Base-by-base conservation (phyloP, 305 asterid genomes). In the Euphrasia arctica region DNA sequence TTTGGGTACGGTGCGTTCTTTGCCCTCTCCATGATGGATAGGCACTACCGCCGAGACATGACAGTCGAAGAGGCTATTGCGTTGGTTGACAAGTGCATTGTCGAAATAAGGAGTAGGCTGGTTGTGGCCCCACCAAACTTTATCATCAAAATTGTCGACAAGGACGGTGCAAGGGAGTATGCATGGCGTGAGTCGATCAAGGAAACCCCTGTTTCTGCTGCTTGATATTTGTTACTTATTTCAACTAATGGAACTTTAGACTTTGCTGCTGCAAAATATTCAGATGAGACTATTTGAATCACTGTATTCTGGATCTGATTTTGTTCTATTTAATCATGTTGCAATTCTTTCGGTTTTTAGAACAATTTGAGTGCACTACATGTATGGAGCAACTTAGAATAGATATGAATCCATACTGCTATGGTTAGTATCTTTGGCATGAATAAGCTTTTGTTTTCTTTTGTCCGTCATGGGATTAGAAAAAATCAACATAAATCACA, bases 71-170 rank as follows among this genome's bases (percentile, higher is more conserved):
- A 90, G 75, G 98, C 97, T 27, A 70, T 87, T 39, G 91, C 80
- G 50, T 72, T 90, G 83, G 96, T 82, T 1, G 98, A 92, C 64
- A 81, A 87, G 77, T 72, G 82, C 86, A 81, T 92, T 11, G 13
- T 75, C 8, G 98, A 92, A 62, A 92, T 92, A 9, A 81, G 97
- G 22, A 84, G 87, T 50, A 87, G 98, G 86, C 82, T 92, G 62
- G 98, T 87, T 5, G 80, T 90, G 29, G 96, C 97, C 66, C 96
- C 96, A 39, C 98, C 96, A 2, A 90, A 92, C 79, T 92, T 92
- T 22, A 78, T 92, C 7, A 87, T 90, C 75, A 92, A 92, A 70
- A 92, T 92, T 28, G 97, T 90, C 1, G 98, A 92, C 75, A 79
- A 85, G 70, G 87, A 88, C 1, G 97, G 98, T 64, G 98, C 95